These are phyloP conservation scores for Fusarium sp. DNA, from an alignment of 2,329 filamentous ascomycete species.

Conservation along the genomic window DNA sequence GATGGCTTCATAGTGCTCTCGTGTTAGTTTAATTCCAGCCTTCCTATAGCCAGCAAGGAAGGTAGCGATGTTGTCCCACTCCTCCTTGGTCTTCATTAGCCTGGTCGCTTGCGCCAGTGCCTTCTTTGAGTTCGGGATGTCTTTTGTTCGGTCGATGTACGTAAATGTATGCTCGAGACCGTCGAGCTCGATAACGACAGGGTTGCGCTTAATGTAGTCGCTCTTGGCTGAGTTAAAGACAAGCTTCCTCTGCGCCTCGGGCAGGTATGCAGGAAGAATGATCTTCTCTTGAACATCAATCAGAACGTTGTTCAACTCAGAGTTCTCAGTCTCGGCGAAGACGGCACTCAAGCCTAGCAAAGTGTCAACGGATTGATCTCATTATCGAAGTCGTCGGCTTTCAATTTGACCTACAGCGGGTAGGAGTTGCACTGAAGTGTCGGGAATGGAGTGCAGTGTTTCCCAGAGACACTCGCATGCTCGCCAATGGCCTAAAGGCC, in stretches of 20 bases:
- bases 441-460: constrained; percentile 21
- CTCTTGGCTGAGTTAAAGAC: constrained; percentile 62
- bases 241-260: constrained; percentile 62
- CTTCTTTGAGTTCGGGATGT: constrained; percentile 57
- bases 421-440: constrained; percentile 49
- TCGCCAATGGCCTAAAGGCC: constrained; percentile 43
- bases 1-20: constrained; percentile 53
- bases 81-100: constrained; percentile 60
- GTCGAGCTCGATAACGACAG: constrained; percentile 69
- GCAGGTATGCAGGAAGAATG: constrained; percentile 71
- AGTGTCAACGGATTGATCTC: constrained; percentile 22
- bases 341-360: constrained; percentile 52
- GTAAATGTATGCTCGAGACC: constrained; percentile 65
- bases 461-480: constrained; percentile 26
- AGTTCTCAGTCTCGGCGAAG: constrained; percentile 64
- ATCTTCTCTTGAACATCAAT: constrained; percentile 66
- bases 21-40: constrained; percentile 54
- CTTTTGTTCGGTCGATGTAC: constrained; percentile 57
- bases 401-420: constrained; percentile 43
- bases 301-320: constrained; percentile 66
- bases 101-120: constrained; percentile 54
- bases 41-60: constrained; percentile 64
- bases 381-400: neutral
- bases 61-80: constrained; percentile 65
- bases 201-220: constrained; percentile 63